A percentile compares a stretch with the other conserved stretches of the same genome.
Evolutionary conservation across 768 basidiomycete genomes (phyloP).

Genomic region (Amanita thiersii): DNA sequence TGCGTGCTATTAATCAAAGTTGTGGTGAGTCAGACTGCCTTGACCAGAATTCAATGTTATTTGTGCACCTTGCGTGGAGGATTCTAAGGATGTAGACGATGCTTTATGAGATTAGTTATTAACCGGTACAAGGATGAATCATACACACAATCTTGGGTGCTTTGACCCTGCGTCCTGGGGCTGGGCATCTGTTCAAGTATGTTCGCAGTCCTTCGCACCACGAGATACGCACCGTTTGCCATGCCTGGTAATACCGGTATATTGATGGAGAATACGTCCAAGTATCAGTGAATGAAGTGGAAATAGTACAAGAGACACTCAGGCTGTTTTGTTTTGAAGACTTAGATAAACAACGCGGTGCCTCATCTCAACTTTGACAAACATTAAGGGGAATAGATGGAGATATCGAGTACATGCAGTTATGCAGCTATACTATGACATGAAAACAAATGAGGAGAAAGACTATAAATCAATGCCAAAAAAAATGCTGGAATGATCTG

Average conservation of each 20-base stretch:
- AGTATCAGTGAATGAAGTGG: not conserved
- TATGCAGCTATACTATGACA: not conserved
- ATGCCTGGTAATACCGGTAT: conserved; percentile 5
- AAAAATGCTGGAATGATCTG: not conserved
- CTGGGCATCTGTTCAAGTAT: not conserved
- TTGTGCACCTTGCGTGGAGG: conserved; percentile 35
- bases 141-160: conserved; percentile 9
- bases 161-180: not conserved
- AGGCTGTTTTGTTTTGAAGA: conserved; percentile 5
- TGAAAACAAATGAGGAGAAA: not conserved
- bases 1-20: conserved; percentile 47
- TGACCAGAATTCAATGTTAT: not conserved
- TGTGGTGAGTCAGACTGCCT: not conserved
- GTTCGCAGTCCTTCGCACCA: not conserved
- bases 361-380: too few relatives aligned
- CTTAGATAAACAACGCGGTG: conserved; percentile 6
- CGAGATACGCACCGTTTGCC: conserved; percentile 12
- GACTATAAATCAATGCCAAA: conserved; percentile 4
- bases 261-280: not conserved
- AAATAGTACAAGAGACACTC: not conserved
- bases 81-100: conserved; percentile 26
- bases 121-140: conserved; percentile 7
- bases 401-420: conserved; percentile 2
- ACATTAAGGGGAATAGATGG: too few relatives aligned
- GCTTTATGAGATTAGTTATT: conserved; percentile 4